Percentiles rank a stretch among this genome's conserved stretches.
These are phyloP conservation scores for Backusella mclennaniae DNA, from an alignment of 192 early-diverging fungal genomes.

Conservation along the genomic window DNA sequence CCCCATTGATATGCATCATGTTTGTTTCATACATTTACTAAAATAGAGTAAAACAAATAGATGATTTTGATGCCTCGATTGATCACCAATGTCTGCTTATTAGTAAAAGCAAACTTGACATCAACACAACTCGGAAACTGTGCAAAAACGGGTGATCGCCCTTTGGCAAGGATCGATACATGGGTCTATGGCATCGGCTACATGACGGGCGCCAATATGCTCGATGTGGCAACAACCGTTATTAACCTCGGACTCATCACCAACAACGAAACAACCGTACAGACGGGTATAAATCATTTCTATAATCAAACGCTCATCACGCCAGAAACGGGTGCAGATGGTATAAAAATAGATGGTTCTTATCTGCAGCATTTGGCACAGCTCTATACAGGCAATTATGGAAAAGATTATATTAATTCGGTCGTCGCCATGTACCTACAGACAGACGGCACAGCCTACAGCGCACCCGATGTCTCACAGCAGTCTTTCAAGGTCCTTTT, in stretches of 20 bases:
- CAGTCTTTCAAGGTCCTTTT: conserved; percentile 9
- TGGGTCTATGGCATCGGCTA: conserved; percentile 14
- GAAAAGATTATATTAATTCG: conserved; percentile 23
- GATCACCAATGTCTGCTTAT: conserved; percentile 22
- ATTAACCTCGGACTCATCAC: conserved; percentile 16
- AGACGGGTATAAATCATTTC: conserved; percentile 4
- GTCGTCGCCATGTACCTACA: conserved; percentile 9
- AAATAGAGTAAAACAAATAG: neutral
- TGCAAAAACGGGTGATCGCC: conserved; percentile 1
- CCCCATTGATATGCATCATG: neutral
- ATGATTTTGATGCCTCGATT: conserved; percentile 18
- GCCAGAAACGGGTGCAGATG: conserved; percentile 11
- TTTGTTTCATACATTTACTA: neutral
- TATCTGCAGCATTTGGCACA: conserved; percentile 24
- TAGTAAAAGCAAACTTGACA: conserved; percentile 11
- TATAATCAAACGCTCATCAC: conserved; percentile 14
- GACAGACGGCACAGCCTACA: conserved; percentile 14
- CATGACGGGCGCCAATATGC: conserved; percentile 26
- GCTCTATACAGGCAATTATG: conserved; percentile 29
- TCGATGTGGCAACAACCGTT: conserved; percentile 17
- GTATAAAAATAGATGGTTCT: conserved; percentile 28
- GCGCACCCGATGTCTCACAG: conserved; percentile 1
- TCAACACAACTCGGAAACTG: neutral
- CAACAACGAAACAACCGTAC: conserved; percentile 15
- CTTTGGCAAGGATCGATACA: conserved; percentile 6